Conservation (phyloP, 75 land plant species). For the Chamaecyparis obtusa region DNA sequence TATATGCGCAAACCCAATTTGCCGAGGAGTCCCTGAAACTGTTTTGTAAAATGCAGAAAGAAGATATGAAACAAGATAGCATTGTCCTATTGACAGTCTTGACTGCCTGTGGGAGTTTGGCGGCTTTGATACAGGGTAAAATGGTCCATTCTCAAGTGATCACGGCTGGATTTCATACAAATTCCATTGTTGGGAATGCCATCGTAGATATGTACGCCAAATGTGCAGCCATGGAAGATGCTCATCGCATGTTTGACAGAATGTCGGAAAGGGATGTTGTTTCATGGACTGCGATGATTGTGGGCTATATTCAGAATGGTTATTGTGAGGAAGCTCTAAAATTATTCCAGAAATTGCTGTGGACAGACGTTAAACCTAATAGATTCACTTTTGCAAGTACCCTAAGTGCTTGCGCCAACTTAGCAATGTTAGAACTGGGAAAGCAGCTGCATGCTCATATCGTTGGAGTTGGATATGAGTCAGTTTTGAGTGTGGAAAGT, state of each 20-base stretch:
- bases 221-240: conserved; percentile 19
- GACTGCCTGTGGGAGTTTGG: conserved; percentile 17
- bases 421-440: conserved; percentile 43
- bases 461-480: conserved; percentile 38
- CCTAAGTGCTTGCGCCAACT: conserved; percentile 52
- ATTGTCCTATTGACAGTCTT: conserved; percentile 38
- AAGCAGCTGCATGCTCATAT: conserved; percentile 59
- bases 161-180: conserved; percentile 9
- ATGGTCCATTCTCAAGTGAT: conserved; percentile 15
- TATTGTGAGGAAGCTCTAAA: conserved; percentile 17
- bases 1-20: conserved; percentile 26
- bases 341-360: conserved; percentile 26
- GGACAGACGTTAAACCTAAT: conserved; percentile 37
- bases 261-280: conserved; percentile 6
- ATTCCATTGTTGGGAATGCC: conserved; percentile 17
- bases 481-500: conserved; percentile 41
- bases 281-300: conserved; percentile 23
- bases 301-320: conserved; percentile 22
- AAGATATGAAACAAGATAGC: conserved; percentile 18
- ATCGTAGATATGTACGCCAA: conserved; percentile 27
- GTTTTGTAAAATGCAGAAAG: conserved; percentile 13
- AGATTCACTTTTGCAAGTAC: conserved; percentile 56
- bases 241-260: conserved; percentile 4
- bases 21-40: conserved; percentile 24
- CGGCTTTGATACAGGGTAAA: conserved; percentile 15